Evolutionary conservation across 202 grass and related monocot genomes (phyloP), one percentile per base, ranked within the genome.

Genomic region (Brachypodium distachyon): DNA sequence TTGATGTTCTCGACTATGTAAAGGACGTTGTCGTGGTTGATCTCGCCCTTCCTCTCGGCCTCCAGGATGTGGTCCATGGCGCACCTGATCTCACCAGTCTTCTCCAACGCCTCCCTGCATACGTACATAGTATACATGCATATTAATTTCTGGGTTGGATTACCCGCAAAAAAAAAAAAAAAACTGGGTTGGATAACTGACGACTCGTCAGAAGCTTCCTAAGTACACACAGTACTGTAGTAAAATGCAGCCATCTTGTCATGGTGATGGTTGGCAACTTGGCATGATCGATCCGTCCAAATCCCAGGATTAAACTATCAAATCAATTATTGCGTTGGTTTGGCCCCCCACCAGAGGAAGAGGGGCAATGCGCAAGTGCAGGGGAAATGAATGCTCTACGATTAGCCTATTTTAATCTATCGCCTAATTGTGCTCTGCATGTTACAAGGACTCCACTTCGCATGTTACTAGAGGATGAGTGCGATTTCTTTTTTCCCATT

Each of bases 1-100:
- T 95, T 95, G 26, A 95, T 95, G 83, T 95, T 95, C 81, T 95
- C 92, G 16, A 95, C 81, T 75, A 95, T 95, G 88, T 95, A 95
- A 38, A 95, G 92, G 17, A 91, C 92, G 36, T 95, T 91, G 70
- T 95, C 92, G 26, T 91, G 86, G 80, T 87, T 95, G 80, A 95
- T 95, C 67, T 95, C 92, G 11, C 92, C 92, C 68, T 91, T 95
- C 71, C 76, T 85, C 63, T 95, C 92, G 7, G 92, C 92, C 72
- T 95, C 88, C 1, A 95, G 77, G 58, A 95, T 91, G 54, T 91
- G 92, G 73, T 91, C 92, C 80, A 95, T 89, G 53, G 88, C 92
- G 79, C 92, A 95, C 55, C 78, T 75, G 62, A 91, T 83, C 72
- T 89, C 73, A 18, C 87, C 87, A 1, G 74, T 87, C 73, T 86